phyloP scores from a whole-genome alignment of 352 stramenopile genomes.

The Pythium apleroticum region DNA sequence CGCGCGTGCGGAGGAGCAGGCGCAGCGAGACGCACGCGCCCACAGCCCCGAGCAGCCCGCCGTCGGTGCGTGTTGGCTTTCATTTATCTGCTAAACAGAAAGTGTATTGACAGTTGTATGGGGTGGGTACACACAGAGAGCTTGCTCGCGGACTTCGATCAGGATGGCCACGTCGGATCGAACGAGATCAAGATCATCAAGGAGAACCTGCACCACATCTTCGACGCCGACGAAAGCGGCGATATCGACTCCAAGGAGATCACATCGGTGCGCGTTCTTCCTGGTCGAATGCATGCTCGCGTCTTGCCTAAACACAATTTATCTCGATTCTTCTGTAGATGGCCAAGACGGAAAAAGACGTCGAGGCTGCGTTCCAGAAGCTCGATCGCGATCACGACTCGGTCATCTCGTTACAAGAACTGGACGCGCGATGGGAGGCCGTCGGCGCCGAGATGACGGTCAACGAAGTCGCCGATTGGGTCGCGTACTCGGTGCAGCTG shows the following conservation, averaged over 20 bases:
- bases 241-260: slow-evolving; percentile 75
- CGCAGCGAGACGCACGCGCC: not conserved
- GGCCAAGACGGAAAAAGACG: slow-evolving; percentile 59
- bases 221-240: slow-evolving; percentile 78
- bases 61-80: slow-evolving; percentile 14
- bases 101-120: not conserved
- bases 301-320: not conserved
- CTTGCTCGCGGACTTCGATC: slow-evolving; percentile 76
- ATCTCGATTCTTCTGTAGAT: slow-evolving; percentile 31
- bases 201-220: slow-evolving; percentile 76
- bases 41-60: slow-evolving; percentile 11
- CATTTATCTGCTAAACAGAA: too few species aligned
- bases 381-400: slow-evolving; percentile 78
- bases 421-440: slow-evolving; percentile 78
- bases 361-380: slow-evolving; percentile 69
- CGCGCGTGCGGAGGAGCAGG: slow-evolving; percentile 24
- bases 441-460: slow-evolving; percentile 88
- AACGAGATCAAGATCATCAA: slow-evolving; percentile 82
- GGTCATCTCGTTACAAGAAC: slow-evolving; percentile 78
- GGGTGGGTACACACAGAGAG: slow-evolving; percentile 39
- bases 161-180: slow-evolving; percentile 70
- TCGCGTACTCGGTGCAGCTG: slow-evolving; percentile 75
- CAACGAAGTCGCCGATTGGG: slow-evolving; percentile 78
- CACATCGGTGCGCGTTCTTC: slow-evolving; percentile 33
- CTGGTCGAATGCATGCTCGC: not conserved